Evolutionary conservation across 345 rosid genomes (phyloP).

Genomic region (Raphanus sativus): DNA sequence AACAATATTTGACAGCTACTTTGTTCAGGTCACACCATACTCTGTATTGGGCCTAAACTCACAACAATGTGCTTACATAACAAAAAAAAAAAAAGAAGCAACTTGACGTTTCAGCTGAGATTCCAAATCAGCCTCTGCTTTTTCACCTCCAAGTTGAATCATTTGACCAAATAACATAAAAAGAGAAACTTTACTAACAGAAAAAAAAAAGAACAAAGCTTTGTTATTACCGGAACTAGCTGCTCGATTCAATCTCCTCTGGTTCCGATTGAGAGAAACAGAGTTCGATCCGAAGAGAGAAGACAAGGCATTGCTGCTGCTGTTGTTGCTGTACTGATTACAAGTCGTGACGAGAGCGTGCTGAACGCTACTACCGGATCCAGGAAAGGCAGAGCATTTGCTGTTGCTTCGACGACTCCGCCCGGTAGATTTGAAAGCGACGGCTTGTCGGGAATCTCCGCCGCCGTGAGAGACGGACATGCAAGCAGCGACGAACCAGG

Average conservation of each 20-base stretch:
- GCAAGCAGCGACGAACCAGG: constrained; percentile 88
- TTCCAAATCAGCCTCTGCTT: neutral
- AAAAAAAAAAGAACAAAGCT: neutral
- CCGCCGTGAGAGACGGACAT: constrained; percentile 61
- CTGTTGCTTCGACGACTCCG: constrained; percentile 50
- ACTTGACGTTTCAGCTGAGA: constrained; percentile 15
- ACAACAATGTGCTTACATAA: neutral
- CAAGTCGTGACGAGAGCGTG: constrained; percentile 56
- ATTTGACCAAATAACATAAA: neutral
- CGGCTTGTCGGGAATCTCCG: constrained; percentile 28
- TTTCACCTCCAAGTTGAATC: constrained; percentile 2
- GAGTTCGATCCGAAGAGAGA: constrained; percentile 54
- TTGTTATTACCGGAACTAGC: constrained; percentile 42
- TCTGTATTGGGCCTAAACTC: neutral
- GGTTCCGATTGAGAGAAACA: constrained; percentile 44
- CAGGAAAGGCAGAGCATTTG: constrained; percentile 38
- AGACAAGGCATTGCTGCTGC: constrained; percentile 46
- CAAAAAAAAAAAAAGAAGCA: neutral
- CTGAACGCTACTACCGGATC: constrained; percentile 43
- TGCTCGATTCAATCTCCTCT: constrained; percentile 46
- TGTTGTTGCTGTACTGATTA: constrained; percentile 45
- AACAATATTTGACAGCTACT: no score
- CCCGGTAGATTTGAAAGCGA: constrained; percentile 36
- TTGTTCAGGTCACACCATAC: neutral
- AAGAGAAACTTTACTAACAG: neutral